phyloP scores from a whole-genome alignment of 208 protist species.

The Acanthamoeba culbertsoni region DNA sequence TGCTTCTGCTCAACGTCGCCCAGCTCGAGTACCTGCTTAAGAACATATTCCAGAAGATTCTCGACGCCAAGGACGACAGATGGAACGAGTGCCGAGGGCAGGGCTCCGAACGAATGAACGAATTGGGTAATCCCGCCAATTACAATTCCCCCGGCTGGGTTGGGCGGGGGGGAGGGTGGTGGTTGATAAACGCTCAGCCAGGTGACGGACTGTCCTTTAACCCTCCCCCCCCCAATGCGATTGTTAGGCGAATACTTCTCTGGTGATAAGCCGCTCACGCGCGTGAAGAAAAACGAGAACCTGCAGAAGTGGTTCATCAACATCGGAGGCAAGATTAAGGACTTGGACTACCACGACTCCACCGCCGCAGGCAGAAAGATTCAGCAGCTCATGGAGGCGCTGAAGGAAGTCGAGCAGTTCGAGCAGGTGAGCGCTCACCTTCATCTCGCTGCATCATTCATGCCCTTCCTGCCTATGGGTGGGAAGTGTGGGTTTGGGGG shows the following conservation, averaged over 20 bases:
- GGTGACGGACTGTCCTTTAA: background rate
- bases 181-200: background rate
- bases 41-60: slow-evolving; percentile 88
- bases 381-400: slow-evolving; percentile 93
- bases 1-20: slow-evolving; percentile 91
- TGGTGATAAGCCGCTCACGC: slow-evolving; percentile 87
- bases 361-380: slow-evolving; percentile 92
- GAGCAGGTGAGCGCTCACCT: slow-evolving; percentile 81
- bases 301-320: slow-evolving; percentile 93
- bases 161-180: no score
- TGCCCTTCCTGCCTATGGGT: background rate
- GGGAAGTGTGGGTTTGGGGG: background rate
- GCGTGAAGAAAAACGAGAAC: slow-evolving; percentile 87
- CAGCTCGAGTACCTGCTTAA: slow-evolving; percentile 93
- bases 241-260: slow-evolving; percentile 90
- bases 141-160: no score
- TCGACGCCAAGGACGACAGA: slow-evolving; percentile 87
- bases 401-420: slow-evolving; percentile 96
- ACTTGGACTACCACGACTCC: slow-evolving; percentile 82
- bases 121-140: slow-evolving; percentile 32
- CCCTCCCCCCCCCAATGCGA: background rate
- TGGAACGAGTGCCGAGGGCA: slow-evolving; percentile 89
- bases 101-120: slow-evolving; percentile 69
- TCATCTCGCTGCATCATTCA: background rate
- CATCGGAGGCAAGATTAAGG: slow-evolving; percentile 85